Conservation (phyloP, 768 basidiomycete genomes). For the Floccularia luteovirens region DNA sequence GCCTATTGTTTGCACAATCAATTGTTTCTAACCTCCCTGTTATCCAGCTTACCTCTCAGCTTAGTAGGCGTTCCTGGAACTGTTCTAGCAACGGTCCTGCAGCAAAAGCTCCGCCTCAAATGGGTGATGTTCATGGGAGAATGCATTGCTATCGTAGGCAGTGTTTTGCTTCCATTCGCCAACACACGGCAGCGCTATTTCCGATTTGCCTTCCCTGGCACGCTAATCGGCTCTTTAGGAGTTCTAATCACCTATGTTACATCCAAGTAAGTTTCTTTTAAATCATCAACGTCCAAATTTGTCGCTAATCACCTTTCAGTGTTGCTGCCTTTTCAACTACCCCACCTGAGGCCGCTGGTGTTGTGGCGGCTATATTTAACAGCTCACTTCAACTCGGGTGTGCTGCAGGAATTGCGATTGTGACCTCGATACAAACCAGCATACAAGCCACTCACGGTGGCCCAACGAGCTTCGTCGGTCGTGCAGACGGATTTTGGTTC, state of each 20-base stretch:
- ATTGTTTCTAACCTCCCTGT: slow-evolving; percentile 1
- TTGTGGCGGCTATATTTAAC: slow-evolving; percentile 49
- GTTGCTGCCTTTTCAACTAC: slow-evolving; percentile 43
- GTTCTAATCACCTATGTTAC: slow-evolving; percentile 36
- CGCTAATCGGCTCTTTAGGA: slow-evolving; percentile 38
- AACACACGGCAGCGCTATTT: slow-evolving; percentile 35
- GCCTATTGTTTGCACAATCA: slow-evolving; percentile 1
- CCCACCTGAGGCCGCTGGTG: slow-evolving; percentile 42
- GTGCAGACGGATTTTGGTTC: slow-evolving; percentile 38
- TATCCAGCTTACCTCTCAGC: slow-evolving; percentile 32
- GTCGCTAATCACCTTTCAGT: slow-evolving; percentile 14
- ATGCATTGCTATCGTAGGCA: slow-evolving; percentile 25
- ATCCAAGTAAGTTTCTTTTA: slow-evolving; percentile 30
- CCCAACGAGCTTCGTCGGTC: slow-evolving; percentile 24
- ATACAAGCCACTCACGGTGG: slow-evolving; percentile 26
- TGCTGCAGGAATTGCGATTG: slow-evolving; percentile 40
- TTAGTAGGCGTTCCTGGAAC: slow-evolving; percentile 25
- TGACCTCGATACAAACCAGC: slow-evolving; percentile 39
- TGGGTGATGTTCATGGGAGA: slow-evolving; percentile 38
- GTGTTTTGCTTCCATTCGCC: slow-evolving; percentile 31
- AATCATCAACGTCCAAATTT: background rate
- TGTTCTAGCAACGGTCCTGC: slow-evolving; percentile 30
- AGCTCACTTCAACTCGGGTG: slow-evolving; percentile 44
- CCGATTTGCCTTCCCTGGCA: slow-evolving; percentile 40
- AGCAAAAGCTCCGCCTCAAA: slow-evolving; percentile 26